Base-by-base conservation (phyloP, 176 grass and related monocot genomes). In the Puya raimondii region DNA sequence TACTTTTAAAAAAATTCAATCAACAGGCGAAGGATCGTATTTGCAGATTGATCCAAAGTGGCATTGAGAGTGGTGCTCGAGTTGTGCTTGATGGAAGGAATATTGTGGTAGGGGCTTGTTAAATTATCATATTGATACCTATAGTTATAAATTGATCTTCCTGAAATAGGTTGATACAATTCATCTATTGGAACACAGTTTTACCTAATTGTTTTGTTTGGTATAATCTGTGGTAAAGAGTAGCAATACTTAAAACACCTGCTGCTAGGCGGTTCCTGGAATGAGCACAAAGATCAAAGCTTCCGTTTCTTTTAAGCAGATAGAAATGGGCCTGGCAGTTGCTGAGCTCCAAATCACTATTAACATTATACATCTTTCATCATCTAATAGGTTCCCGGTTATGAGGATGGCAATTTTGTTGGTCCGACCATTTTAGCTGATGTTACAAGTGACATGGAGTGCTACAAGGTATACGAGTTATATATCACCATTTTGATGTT, bases 11-110 rank as follows among this genome's bases (percentile, higher is more conserved):
- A 61, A 14, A 83, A 63, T 66, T 16, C 3, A 70, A 27, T 75
- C 48, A 64, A 47, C 50, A 97, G 93, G 93, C 93, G 1, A 97
- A 97, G 84, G 86, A 92, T 48, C 89, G 89, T 49, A 97, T 97
- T 74, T 90, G 86, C 85, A 97, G 88, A 51, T 77, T 97, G 81
- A 86, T 97, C 53, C 89, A 97, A 92, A 90, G 80, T 71, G 93
- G 93, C 23, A 75, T 67, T 72, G 89, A 87, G 26, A 88, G 18
- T 68, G 86, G 86, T 49, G 89, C 86, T 26, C 84, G 93, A 68
- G 67, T 97, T 68, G 70, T 97, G 64, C 82, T 97, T 75, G 93
- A 97, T 70, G 89, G 89, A 42, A 92, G 89, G 80, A 75, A 87
- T 9, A 83, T 90, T 70, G 76, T 90, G 77, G 93, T 97, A 87